These are phyloP conservation scores for Hygrocybe coccinea DNA, from an alignment of 768 basidiomycete genomes.

Conservation along the genomic window DNA sequence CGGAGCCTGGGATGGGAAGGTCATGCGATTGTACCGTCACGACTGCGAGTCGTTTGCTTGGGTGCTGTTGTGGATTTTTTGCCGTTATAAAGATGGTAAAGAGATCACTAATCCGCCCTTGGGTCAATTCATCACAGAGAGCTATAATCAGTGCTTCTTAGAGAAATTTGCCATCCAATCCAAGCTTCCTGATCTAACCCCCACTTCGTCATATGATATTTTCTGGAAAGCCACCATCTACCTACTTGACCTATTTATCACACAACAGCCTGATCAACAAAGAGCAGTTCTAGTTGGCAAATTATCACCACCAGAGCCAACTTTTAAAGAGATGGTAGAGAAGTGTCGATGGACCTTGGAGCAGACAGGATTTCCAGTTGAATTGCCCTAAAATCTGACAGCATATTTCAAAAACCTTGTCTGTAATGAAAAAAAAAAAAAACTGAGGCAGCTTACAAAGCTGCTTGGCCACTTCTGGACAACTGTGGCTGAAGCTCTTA, in stretches of 20 bases:
- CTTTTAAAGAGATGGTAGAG: too few relatives aligned
- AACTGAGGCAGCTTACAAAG: too few relatives aligned
- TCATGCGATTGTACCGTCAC: slow-evolving; percentile 26
- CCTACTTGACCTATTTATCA: not conserved
- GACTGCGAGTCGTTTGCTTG: slow-evolving; percentile 33
- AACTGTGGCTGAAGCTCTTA: too few relatives aligned
- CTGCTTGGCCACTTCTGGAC: too few relatives aligned
- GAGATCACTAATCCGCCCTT: not conserved
- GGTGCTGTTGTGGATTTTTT: slow-evolving; percentile 20
- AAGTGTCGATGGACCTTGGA: too few relatives aligned
- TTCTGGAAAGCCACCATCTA: not conserved
- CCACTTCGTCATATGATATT: not conserved
- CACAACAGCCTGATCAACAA: not conserved
- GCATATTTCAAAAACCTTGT: too few relatives aligned
- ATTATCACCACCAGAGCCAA: too few relatives aligned
- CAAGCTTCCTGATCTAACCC: not conserved
- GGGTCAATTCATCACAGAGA: too few relatives aligned
- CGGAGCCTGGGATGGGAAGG: slow-evolving; percentile 9
- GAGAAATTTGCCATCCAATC: not conserved
- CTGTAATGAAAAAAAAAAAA: too few relatives aligned
- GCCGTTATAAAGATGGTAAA: not conserved
- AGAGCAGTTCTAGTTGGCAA: not conserved
- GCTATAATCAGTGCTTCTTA: not conserved
- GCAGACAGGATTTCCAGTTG: too few relatives aligned
- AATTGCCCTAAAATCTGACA: too few relatives aligned